Base-by-base conservation (phyloP, 306 rosid genomes). In the Rosa rugosa region DNA sequence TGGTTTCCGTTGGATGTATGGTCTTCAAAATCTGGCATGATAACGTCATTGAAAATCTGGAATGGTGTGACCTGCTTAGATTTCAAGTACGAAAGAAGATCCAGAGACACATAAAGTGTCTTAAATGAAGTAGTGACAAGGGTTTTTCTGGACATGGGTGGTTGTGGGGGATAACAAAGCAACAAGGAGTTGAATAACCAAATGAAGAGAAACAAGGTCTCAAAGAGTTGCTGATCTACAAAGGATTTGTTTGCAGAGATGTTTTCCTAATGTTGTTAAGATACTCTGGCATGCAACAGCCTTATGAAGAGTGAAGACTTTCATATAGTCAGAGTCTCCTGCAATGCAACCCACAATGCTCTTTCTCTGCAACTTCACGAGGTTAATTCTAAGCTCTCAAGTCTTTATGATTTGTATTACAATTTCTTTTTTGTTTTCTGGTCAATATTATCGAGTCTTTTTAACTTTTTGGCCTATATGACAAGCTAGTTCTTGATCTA, bases 51-150 rank as follows among this genome's bases (percentile, higher is more conserved):
- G 80, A 81, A 69, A 14, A 69, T 13, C 45, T 69, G 80, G 59
- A 75, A 81, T 23, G 77, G 73, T 8, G 79, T 75, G 18, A 56
- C 66, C 38, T 59, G 80, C 56, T 34, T 38, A 4, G 84, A 76
- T 59, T 75, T 69, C 13, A 81, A 12, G 84, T 46, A 75, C 27
- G 67, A 49, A 60, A 81, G 77, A 69, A 81, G 80, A 25, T 60
- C 84, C 18, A 75, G 76, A 69, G 80, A 57, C 51, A 69, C 80
- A 75, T 81, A 75, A 22, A 77, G 64, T 18, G 67, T 69, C 20
- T 40, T 49, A 17, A 75, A 81, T 10, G 84, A 75, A n/a, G 76
- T 56, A 18, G 40, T 57, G 5, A 51, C 34, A n/a, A 17, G 22
- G 51, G 44, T 0, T 71, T 18, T 8, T 8, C 8, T 64, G 27